Conservation (phyloP, 495 filamentous ascomycete species). For the Paragyromitra xinjiangensis region DNA sequence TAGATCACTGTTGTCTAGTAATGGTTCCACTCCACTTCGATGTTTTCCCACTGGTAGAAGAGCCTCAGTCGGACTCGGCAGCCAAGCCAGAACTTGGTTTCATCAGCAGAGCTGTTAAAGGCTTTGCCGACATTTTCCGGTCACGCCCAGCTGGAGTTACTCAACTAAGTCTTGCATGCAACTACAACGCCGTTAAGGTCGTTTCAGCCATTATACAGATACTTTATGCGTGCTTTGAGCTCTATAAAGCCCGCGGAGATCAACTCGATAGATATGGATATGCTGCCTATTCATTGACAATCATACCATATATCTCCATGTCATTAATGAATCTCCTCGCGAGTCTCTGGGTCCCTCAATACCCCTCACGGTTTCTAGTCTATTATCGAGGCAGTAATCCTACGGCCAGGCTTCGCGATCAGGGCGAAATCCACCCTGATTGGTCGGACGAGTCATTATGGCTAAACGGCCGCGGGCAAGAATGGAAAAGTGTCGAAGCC, state of each 20-base stretch:
- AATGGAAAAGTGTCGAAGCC: not conserved
- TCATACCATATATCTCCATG: not conserved
- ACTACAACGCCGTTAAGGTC: not conserved
- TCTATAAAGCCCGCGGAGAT: not conserved
- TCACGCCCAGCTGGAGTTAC: too few species aligned
- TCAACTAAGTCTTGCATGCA: not conserved
- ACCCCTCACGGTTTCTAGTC: not conserved
- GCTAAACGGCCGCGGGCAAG: too few species aligned
- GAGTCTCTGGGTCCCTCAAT: not conserved
- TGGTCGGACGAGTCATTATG: not conserved
- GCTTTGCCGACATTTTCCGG: too few species aligned
- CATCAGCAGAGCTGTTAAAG: too few species aligned
- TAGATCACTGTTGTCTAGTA: too few species aligned
- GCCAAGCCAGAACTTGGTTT: too few species aligned
- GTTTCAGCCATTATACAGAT: not conserved
- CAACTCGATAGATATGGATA: not conserved
- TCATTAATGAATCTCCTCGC: not conserved
- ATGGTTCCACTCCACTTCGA: too few species aligned
- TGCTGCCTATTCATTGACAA: not conserved
- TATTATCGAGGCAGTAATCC: not conserved
- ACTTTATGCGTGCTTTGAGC: constrained; percentile 1
- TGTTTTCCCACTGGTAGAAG: too few species aligned
- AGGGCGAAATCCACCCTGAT: not conserved
- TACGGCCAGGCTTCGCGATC: too few species aligned
- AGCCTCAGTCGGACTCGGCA: too few species aligned